phyloP scores from a whole-genome alignment of 768 basidiomycete species.

The Amanita jacksonii region DNA sequence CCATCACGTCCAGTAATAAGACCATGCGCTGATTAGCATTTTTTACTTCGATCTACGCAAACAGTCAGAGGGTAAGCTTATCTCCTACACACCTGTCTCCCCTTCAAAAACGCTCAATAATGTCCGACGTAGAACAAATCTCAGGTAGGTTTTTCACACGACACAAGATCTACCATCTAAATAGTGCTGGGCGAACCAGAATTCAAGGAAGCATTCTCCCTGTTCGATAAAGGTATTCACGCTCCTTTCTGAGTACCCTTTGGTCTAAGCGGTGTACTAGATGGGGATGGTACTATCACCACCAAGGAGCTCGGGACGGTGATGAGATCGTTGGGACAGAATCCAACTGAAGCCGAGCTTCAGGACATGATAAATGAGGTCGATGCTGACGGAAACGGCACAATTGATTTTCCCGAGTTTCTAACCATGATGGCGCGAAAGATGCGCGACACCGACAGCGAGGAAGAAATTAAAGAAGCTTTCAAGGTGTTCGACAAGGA shows the following conservation, averaged over 20 bases:
- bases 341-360: constrained; percentile 8
- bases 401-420: constrained; percentile 11
- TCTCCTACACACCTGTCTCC: background rate
- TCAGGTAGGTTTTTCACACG: constrained; percentile 11
- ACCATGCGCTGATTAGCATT: too few relatives aligned
- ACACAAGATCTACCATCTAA: background rate
- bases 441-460: constrained; percentile 10
- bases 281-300: constrained; percentile 10
- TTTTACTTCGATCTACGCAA: too few relatives aligned
- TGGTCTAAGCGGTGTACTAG: background rate
- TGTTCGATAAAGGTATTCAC: constrained; percentile 17
- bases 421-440: constrained; percentile 10
- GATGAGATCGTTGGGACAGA: constrained; percentile 9
- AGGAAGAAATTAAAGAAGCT: constrained; percentile 10
- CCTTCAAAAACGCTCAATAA: background rate
- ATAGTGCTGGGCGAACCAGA: constrained; percentile 8
- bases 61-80: constrained; percentile 4
- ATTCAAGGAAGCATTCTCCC: constrained; percentile 19
- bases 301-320: constrained; percentile 8
- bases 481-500: constrained; percentile 19
- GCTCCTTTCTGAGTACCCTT: background rate
- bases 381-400: constrained; percentile 10
- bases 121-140: constrained; percentile 14
- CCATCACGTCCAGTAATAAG: too few relatives aligned
- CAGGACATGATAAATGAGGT: constrained; percentile 11